These are phyloP conservation scores for Hypoxylon intermedium DNA, from an alignment of 495 filamentous ascomycete species.

Conservation along the genomic window DNA sequence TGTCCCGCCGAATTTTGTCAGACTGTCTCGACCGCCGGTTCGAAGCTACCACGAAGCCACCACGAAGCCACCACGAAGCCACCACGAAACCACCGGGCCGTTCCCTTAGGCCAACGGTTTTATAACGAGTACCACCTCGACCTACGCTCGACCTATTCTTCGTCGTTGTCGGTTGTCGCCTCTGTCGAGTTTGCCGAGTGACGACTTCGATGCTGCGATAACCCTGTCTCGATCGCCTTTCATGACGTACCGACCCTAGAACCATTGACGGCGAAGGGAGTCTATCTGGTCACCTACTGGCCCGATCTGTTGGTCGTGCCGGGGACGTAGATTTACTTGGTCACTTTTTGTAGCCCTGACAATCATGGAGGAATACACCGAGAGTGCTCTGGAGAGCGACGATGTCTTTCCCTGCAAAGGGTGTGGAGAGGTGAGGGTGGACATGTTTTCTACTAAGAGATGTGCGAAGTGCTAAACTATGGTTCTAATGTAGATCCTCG, in stretches of 20 bases:
- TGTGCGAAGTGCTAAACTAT: constrained; percentile 32
- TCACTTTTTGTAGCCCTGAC: constrained; percentile 3
- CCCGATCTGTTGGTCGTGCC: constrained; percentile 1
- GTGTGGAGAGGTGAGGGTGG: constrained; percentile 81
- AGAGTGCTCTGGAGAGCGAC: constrained; percentile 85
- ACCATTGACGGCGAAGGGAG: constrained; percentile 2
- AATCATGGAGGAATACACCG: constrained; percentile 69
- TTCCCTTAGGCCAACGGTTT: too few relatives aligned
- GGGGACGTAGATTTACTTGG: constrained; percentile 8
- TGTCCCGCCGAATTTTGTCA: constrained; percentile 18
- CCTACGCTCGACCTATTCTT: neutral
- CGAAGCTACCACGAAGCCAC: neutral
- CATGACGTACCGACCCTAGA: constrained; percentile 27
- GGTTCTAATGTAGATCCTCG: constrained; percentile 72
- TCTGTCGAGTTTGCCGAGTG: constrained; percentile 2
- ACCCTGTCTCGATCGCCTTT: constrained; percentile 28
- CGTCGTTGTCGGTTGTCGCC: neutral
- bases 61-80: too few relatives aligned
- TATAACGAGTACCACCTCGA: too few relatives aligned
- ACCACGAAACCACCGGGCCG: neutral
- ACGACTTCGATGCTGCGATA: constrained; percentile 26
- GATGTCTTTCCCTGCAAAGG: constrained; percentile 96
- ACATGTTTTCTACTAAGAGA: neutral
- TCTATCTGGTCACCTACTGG: neutral
- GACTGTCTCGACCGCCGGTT: constrained; percentile 18